Evolutionary conservation across 352 stramenopile species (phyloP).

Genomic region (Globisporangium heterothallicum): DNA sequence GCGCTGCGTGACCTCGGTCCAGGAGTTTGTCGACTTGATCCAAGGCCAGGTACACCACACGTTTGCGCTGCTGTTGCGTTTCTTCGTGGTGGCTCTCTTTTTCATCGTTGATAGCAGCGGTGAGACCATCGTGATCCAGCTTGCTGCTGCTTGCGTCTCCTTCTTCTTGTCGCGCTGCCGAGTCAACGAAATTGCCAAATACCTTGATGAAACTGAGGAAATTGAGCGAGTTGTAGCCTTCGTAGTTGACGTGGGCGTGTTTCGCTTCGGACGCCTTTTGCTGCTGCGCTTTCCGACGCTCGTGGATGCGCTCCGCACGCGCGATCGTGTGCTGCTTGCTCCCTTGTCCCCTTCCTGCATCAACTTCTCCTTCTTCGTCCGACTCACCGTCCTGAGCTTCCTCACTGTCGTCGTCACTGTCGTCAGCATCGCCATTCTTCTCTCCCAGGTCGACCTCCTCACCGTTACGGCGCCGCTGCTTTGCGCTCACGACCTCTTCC

Average conservation of each 20-base stretch:
- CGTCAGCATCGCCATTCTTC: not conserved
- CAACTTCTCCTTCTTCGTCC: not conserved
- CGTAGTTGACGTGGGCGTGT: conserved; percentile 13
- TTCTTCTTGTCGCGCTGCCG: not conserved
- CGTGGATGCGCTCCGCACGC: not conserved
- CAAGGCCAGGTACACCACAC: conserved; percentile 52
- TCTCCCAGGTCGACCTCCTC: not conserved
- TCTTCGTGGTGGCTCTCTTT: too few species aligned
- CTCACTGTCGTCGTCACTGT: not conserved
- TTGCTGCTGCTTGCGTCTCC: not conserved
- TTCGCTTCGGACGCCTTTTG: conserved; percentile 1
- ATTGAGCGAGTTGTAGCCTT: conserved; percentile 53
- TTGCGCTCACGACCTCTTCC: conserved; percentile 1
- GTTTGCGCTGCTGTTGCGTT: conserved; percentile 7
- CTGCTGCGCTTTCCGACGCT: not conserved
- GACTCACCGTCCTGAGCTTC: not conserved
- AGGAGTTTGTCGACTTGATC: conserved; percentile 70
- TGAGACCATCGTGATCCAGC: not conserved
- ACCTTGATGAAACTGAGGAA: conserved; percentile 70
- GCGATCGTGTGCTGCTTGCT: not conserved
- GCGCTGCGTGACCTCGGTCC: conserved; percentile 38
- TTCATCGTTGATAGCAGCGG: not conserved
- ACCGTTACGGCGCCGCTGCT: not conserved
- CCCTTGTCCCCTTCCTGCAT: not conserved
- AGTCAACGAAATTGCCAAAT: conserved; percentile 44